Evolutionary conservation across 2,329 filamentous ascomycete genomes (phyloP).

Genomic region (Sarocladium kiliense): DNA sequence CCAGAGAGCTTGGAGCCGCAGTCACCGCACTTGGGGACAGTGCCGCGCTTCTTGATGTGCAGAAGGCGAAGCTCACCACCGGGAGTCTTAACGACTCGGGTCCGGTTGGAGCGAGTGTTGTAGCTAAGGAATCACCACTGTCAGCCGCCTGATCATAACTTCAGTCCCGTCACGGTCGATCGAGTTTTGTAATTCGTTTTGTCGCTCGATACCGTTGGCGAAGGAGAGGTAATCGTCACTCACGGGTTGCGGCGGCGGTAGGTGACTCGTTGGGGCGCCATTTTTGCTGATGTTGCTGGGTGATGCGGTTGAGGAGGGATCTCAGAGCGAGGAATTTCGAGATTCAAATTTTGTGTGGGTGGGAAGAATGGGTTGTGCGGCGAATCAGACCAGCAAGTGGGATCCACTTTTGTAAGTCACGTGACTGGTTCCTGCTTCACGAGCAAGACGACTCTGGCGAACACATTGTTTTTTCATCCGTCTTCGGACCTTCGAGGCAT

Average conservation of each 20-base stretch:
- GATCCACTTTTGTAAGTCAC: conserved; percentile 10
- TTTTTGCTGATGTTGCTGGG: conserved; percentile 41
- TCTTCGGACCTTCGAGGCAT: too few relatives aligned
- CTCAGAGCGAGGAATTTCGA: conserved; percentile 34
- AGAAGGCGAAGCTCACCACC: conserved; percentile 93
- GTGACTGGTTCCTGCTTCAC: too few relatives aligned
- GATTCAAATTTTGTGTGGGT: conserved; percentile 40
- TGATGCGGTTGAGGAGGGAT: conserved; percentile 26
- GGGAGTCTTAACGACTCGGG: conserved; percentile 92
- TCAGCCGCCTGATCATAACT: conserved; percentile 13
- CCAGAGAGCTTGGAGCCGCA: conserved; percentile 96
- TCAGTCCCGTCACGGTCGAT: conserved; percentile 11
- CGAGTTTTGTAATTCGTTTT: conserved; percentile 11
- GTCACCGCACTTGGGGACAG: conserved; percentile 98
- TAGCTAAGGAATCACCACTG: conserved; percentile 52
- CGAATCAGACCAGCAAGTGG: conserved; percentile 26
- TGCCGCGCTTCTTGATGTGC: conserved; percentile 99
- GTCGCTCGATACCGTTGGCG: conserved; percentile 10
- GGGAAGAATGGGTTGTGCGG: conserved; percentile 24
- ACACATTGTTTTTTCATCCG: too few relatives aligned
- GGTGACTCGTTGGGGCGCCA: conserved; percentile 55
- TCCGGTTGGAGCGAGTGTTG: conserved; percentile 98
- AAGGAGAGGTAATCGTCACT: conserved; percentile 32
- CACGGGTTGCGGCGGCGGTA: conserved; percentile 79
- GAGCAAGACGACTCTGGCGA: too few relatives aligned